A percentile compares a stretch with the other conserved stretches of the same genome.
Conservation (phyloP, 2,329 filamentous ascomycete species). For the Fusarium sp. region DNA sequence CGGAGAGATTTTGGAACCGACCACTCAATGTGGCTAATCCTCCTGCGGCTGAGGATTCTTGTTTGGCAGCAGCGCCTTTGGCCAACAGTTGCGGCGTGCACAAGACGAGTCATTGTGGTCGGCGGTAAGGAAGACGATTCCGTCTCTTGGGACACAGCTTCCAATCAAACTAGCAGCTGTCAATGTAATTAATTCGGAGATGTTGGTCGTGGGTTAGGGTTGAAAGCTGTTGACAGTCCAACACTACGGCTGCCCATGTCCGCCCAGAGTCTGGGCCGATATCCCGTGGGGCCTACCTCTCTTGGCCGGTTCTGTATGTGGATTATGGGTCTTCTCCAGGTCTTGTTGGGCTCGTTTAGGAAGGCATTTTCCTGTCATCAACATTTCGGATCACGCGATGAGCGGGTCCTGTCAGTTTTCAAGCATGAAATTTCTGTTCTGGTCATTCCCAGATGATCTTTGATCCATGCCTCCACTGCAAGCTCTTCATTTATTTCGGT, state of each 20-base stretch:
- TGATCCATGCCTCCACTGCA: background rate
- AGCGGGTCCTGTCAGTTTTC: background rate
- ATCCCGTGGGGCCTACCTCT: slow-evolving; percentile 16
- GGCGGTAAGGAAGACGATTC: slow-evolving; percentile 16
- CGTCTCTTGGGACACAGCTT: background rate
- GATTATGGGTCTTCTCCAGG: background rate
- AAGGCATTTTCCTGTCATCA: background rate
- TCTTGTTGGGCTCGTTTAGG: background rate
- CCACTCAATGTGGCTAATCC: slow-evolving; percentile 1
- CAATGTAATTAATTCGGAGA: background rate
- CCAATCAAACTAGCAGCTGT: background rate
- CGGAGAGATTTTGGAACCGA: background rate
- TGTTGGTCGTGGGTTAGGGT: slow-evolving; percentile 28
- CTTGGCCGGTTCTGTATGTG: slow-evolving; percentile 4
- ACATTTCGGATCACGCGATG: background rate
- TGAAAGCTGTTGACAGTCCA: slow-evolving; percentile 19
- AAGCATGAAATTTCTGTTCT: background rate
- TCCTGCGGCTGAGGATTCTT: slow-evolving; percentile 7
- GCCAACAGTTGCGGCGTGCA: background rate
- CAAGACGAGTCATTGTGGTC: background rate
- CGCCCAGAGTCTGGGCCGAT: slow-evolving; percentile 27
- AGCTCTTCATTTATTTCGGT: background rate
- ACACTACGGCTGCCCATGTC: slow-evolving; percentile 2
- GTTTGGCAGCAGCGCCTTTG: slow-evolving; percentile 13
- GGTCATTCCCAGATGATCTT: background rate